A percentile compares a stretch with the other conserved stretches of the same genome.
These are phyloP conservation scores for Fagus crenata DNA, from an alignment of 306 rosid genomes.

Conservation along the genomic window DNA sequence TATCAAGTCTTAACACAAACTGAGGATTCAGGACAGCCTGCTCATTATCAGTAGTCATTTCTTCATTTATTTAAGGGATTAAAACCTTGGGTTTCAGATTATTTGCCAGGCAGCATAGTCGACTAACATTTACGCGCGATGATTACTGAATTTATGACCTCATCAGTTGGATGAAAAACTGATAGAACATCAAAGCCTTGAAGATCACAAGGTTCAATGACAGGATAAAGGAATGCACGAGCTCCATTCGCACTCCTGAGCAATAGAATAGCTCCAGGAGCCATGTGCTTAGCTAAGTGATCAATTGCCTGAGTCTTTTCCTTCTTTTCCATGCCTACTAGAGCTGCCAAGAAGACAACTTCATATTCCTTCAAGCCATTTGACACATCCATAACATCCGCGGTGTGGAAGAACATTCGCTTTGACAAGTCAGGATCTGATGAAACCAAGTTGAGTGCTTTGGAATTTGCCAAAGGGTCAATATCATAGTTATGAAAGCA, in stretches of 20 bases:
- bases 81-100: conserved; percentile 60
- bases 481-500: conserved; percentile 72
- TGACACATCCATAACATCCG: conserved; percentile 53
- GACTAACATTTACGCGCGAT: conserved; percentile 50
- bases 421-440: conserved; percentile 56
- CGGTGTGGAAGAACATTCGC: conserved; percentile 68
- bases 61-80: conserved; percentile 61
- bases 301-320: conserved; percentile 49
- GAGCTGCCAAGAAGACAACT: conserved; percentile 77
- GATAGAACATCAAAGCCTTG: conserved; percentile 70
- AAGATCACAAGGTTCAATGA: conserved; percentile 63
- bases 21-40: no score
- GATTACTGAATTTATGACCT: conserved; percentile 76
- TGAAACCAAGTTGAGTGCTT: conserved; percentile 51
- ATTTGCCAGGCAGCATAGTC: conserved; percentile 50
- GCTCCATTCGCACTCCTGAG: conserved; percentile 89
- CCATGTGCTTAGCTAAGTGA: conserved; percentile 64
- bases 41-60: conserved; percentile 37
- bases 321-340: conserved; percentile 72
- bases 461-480: conserved; percentile 61
- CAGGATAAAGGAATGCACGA: conserved; percentile 78
- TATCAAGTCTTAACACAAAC: no score
- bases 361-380: conserved; percentile 50
- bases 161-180: conserved; percentile 76
- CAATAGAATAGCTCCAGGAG: conserved; percentile 63